Evolutionary conservation across 228 moss, liverwort and hornwort genomes (phyloP).

Genomic region (Sphagnum fallax): DNA sequence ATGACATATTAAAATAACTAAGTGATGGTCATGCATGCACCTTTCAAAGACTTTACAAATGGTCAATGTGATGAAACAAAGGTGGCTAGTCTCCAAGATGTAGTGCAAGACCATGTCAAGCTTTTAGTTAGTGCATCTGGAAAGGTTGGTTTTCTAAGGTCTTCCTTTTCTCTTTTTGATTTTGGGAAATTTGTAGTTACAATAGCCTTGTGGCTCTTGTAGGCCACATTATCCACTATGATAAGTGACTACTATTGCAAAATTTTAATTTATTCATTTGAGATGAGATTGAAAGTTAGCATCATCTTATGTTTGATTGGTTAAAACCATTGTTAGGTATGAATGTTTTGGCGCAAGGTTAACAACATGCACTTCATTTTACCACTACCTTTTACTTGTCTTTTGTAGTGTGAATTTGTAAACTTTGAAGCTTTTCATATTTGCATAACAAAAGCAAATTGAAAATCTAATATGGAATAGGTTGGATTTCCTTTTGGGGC

Average conservation of each 20-base stretch:
- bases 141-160: slow-evolving; percentile 27
- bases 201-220: not conserved
- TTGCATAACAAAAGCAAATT: slow-evolving; percentile 55
- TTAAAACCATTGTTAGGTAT: slow-evolving; percentile 4
- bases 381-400: slow-evolving; percentile 71
- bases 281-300: too few relatives aligned
- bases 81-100: slow-evolving; percentile 59
- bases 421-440: slow-evolving; percentile 51
- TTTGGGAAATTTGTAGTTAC: not conserved
- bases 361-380: slow-evolving; percentile 59
- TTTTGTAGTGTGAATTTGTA: slow-evolving; percentile 76
- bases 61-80: slow-evolving; percentile 31
- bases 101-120: slow-evolving; percentile 73
- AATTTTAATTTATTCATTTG: too few relatives aligned
- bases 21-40: not conserved
- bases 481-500: slow-evolving; percentile 58
- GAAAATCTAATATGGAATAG: slow-evolving; percentile 84
- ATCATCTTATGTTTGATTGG: too few relatives aligned
- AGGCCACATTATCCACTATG: too few relatives aligned
- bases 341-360: slow-evolving; percentile 80
- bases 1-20: slow-evolving; percentile 11
- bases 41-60: slow-evolving; percentile 14
- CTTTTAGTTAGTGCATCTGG: slow-evolving; percentile 63
- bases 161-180: not conserved
- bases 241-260: too few relatives aligned